Evolutionary conservation across 1,139 yeast species (phyloP), one percentile per base, ranked within the genome.

Genomic region (Groenewaldozyma sp.): DNA sequence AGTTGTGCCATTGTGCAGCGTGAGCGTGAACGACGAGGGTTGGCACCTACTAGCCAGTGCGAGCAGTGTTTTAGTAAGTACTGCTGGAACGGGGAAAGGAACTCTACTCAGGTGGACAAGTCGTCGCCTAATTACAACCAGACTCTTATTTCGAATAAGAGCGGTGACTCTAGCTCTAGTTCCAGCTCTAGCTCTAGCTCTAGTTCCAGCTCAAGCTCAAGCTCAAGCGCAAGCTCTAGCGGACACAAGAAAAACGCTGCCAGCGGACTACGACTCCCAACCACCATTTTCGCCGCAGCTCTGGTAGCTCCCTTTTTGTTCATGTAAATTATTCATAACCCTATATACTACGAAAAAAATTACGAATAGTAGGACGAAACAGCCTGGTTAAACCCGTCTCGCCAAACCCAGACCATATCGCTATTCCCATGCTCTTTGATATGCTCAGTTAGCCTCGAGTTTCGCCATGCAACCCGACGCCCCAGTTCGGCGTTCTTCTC

Each of bases 1-100:
- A 86, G 88, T 1, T 88, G 97, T 67, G 96, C 95, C 6, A 74
- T 87, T 39, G 70, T 87, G 44, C 80, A 87, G 62, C 78, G 96
- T 59, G 76, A 79, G 38, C 81, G 81, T 54, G 94, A 87, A 64
- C 72, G 94, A 55, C 64, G 72, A 41, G 40, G 47, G 26, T 64
- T 72, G 37, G 81, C 81, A 48, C 33, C 33, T 9, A 74, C 87
- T 13, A 79, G 72, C 2, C 93, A 83, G 58, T 88, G 96, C 68
- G 65, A 74, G 52, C 50, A 65, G 41, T 88, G 96, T 59, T 83
- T 87, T 60, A 60, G 67, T 34, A 69, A 68, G 33, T 88, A 87
- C 63, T 88, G 96, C 63, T 88, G 96, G 96, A 75, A 82, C 53
- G 93, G 91, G 4, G 43, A 52, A 11, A 37, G 48, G n/a, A 48